These are phyloP conservation scores for Xylaria digitata DNA, from an alignment of 2,329 filamentous ascomycete genomes.

Conservation along the genomic window DNA sequence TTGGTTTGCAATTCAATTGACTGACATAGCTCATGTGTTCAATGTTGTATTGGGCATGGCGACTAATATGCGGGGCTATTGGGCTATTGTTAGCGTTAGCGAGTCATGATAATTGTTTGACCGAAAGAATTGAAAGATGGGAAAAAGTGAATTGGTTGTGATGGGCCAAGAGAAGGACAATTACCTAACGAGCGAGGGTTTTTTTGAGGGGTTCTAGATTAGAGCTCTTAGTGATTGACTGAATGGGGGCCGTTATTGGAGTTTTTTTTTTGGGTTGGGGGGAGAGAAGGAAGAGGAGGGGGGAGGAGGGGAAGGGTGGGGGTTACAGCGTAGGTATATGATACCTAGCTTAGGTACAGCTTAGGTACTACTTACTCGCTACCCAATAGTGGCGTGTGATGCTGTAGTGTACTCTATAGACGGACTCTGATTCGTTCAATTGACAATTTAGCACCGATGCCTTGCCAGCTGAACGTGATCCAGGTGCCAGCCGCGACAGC, in stretches of 20 bases:
- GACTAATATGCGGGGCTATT: constrained; percentile 10
- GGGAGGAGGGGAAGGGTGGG: neutral
- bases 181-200: constrained; percentile 7
- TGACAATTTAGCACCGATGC: neutral
- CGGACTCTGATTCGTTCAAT: constrained; percentile 15
- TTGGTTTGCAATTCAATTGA: neutral
- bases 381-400: constrained; percentile 3
- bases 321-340: neutral
- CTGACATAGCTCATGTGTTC: constrained; percentile 10
- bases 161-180: constrained; percentile 7
- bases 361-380: no score
- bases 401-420: neutral
- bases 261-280: no score
- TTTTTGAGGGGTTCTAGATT: neutral
- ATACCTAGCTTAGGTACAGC: neutral
- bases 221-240: neutral
- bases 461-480: constrained; percentile 21
- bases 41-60: constrained; percentile 22
- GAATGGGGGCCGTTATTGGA: neutral
- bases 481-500: constrained; percentile 17
- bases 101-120: constrained; percentile 15
- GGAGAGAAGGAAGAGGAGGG: no score
- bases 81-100: constrained; percentile 18
- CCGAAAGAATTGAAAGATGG: constrained; percentile 10
- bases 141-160: constrained; percentile 3